Base-by-base conservation (phyloP, 1,284 basidiomycete genomes). In the Cryptococcus maquisensis region DNA sequence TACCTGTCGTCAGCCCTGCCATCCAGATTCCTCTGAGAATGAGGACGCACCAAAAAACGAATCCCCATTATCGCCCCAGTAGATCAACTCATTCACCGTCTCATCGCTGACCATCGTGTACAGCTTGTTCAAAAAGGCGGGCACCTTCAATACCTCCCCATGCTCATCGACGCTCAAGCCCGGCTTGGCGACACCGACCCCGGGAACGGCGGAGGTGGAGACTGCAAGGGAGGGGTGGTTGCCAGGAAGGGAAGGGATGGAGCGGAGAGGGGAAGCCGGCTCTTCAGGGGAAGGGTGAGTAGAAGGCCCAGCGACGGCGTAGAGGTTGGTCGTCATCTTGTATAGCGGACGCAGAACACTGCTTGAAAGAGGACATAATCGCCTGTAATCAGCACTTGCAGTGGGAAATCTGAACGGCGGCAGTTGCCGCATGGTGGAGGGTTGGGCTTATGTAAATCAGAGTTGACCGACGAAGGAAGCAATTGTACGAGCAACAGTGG, bases 101-200 rank as follows among this genome's bases (percentile, higher is more conserved):
- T 84, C 81, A 74, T 96, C 90, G 63, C 90, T 90, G 28, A 96
- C 89, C 85, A 97, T 96, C 73, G 92, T 95, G 49, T 46, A 92
- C 36, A 97, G 81, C 76, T 97, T 97, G 77, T 92, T 90, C 16
- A 95, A 80, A 70, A 97, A 97, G 0, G 90, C 88, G 0, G 91
- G 90, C 2, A 91, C 75, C 51, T 74, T 74, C 32, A 71, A 51
- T 26, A 71, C 67, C 51, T 73, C 69, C 8, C 72, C 74, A 52
- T 73, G 70, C 61, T 75, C 73, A 43, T 71, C 72, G 20, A 75
- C 64, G 40, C 63, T 70, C 46, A 74, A 47, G 1, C 71, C 72
- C 10, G 64, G 62, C 52, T 69, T 72, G 12, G 49, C 55, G n/a
- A 73, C 61, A 3, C 58, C 62, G 8, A 37, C 51, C 8, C 28